A percentile compares a stretch with the other conserved stretches of the same genome.
Conservation (phyloP, 1,284 basidiomycete species). For the Papiliotrema nemorosa region DNA sequence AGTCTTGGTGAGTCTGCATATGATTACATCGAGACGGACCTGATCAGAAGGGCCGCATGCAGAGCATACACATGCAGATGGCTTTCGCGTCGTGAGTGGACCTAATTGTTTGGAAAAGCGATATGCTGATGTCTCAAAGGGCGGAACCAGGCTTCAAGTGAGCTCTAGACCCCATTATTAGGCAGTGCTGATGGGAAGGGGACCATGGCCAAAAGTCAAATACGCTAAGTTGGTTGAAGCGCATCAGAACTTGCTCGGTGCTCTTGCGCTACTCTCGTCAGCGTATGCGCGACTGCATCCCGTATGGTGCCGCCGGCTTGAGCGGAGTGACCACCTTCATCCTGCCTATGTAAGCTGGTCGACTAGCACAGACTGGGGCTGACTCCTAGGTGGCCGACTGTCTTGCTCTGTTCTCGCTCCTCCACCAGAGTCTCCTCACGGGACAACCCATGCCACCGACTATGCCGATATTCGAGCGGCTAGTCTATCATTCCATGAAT, state of each 20-base stretch:
- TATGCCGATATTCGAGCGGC: conserved; percentile 43
- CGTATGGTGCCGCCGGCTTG: conserved; percentile 27
- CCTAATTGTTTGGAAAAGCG: not conserved
- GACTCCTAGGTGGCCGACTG: conserved; percentile 39
- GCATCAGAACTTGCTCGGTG: conserved; percentile 29
- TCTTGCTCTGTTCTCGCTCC: conserved; percentile 36
- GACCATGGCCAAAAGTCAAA: conserved; percentile 44
- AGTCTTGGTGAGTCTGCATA: conserved; percentile 27
- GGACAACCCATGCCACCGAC: conserved; percentile 40
- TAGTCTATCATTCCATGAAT: conserved; percentile 27
- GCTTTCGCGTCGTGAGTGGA: conserved; percentile 25
- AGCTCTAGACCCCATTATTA: conserved; percentile 1
- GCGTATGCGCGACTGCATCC: conserved; percentile 35
- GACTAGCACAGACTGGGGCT: not conserved
- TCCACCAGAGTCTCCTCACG: conserved; percentile 35
- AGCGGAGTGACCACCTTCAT: conserved; percentile 31
- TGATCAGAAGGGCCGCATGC: conserved; percentile 21
- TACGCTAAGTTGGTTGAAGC: conserved; percentile 33
- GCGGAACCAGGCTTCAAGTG: conserved; percentile 36
- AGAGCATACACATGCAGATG: conserved; percentile 31
- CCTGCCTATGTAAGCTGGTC: conserved; percentile 40
- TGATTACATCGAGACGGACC: not conserved
- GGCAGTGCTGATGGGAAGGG: conserved; percentile 14
- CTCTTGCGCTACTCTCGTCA: conserved; percentile 32
- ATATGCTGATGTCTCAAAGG: conserved; percentile 9